Conservation (phyloP, 129 eudicot genomes). For the Apium graveolens region DNA sequence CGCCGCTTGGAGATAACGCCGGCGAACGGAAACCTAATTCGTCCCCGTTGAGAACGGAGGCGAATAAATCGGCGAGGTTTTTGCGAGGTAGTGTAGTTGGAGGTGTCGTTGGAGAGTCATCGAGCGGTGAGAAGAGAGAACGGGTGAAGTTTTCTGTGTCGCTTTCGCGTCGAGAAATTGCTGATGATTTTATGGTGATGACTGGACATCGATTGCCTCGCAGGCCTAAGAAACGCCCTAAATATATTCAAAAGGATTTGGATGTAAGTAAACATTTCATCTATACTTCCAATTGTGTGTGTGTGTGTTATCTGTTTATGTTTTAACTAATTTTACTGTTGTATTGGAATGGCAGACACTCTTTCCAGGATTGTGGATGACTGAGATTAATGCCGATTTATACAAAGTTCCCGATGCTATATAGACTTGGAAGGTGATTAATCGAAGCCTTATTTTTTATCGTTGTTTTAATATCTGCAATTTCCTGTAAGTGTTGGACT, state of each 20-base stretch:
- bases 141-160: constrained; percentile 50
- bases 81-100: constrained; percentile 23
- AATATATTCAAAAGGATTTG: constrained; percentile 47
- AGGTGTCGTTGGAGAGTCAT: constrained; percentile 11
- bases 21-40: constrained; percentile 27
- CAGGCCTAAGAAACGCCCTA: constrained; percentile 64
- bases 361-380: constrained; percentile 61
- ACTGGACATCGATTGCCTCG: constrained; percentile 55
- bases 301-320: neutral
- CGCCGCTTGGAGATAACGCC: constrained; percentile 27
- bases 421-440: constrained; percentile 35
- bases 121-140: constrained; percentile 45
- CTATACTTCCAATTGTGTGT: neutral
- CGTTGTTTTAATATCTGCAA: neutral
- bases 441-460: neutral
- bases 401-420: constrained; percentile 57
- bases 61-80: constrained; percentile 28
- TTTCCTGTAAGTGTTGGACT: neutral
- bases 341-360: constrained; percentile 38
- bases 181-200: constrained; percentile 60
- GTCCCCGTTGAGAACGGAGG: constrained; percentile 35
- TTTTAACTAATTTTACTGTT: constrained; percentile 4
- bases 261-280: constrained; percentile 40
- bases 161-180: constrained; percentile 55
- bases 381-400: constrained; percentile 61